phyloP scores from a whole-genome alignment of 176 grass and related monocot genomes.

The Avena insularis region DNA sequence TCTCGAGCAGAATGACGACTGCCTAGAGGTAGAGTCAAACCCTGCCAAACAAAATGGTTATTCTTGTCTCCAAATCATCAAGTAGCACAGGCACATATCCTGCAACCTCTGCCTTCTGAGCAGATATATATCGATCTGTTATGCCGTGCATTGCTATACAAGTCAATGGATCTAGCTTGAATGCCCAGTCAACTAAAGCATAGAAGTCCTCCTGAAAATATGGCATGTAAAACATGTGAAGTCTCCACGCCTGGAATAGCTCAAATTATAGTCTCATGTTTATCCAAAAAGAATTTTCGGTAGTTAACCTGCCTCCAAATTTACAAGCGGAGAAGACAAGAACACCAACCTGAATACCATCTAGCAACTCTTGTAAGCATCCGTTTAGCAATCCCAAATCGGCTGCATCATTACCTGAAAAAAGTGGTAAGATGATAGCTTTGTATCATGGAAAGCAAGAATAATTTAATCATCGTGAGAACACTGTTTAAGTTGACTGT shows the following conservation, averaged over 20 bases:
- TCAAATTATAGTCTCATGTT: not conserved
- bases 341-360: constrained; percentile 76
- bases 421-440: constrained; percentile 33
- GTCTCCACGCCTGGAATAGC: constrained; percentile 21
- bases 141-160: constrained; percentile 96
- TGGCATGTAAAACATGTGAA: constrained; percentile 43
- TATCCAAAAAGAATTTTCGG: not conserved
- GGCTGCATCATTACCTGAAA: constrained; percentile 55
- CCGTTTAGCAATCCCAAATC: constrained; percentile 70
- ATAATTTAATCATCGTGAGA: constrained; percentile 11
- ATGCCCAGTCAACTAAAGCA: constrained; percentile 85
- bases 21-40: constrained; percentile 51
- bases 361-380: constrained; percentile 82
- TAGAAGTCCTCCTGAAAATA: constrained; percentile 83
- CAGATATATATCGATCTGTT: constrained; percentile 88
- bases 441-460: constrained; percentile 27
- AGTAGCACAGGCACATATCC: constrained; percentile 88
- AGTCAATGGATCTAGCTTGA: constrained; percentile 81
- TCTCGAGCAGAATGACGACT: not conserved
- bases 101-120: constrained; percentile 82
- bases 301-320: not conserved
- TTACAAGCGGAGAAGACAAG: constrained; percentile 7
- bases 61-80: constrained; percentile 81
- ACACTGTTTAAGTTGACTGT: constrained; percentile 30
- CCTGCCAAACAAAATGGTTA: constrained; percentile 77